Evolutionary conservation across 75 land plant species (phyloP).

Genomic region (Picea glauca): DNA sequence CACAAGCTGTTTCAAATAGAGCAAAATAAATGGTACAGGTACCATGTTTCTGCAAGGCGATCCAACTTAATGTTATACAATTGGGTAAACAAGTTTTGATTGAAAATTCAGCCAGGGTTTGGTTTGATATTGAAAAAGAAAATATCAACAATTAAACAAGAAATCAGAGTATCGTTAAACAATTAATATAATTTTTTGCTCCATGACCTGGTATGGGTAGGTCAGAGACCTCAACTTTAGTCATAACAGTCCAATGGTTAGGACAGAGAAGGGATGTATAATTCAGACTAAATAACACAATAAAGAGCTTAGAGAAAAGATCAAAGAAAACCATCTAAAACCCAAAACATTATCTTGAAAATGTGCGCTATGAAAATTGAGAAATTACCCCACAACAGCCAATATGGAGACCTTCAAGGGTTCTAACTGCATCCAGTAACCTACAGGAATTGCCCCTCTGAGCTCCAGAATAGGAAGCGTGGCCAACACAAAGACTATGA

Average conservation of each 20-base stretch:
- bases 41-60: constrained; percentile 81
- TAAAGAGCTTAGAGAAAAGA: too few relatives aligned
- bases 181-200: too few relatives aligned
- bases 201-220: too few relatives aligned
- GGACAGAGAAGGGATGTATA: too few relatives aligned
- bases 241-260: too few relatives aligned
- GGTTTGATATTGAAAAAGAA: background rate
- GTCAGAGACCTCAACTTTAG: too few relatives aligned
- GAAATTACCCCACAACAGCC: constrained; percentile 69
- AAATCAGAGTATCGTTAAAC: too few relatives aligned
- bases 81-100: background rate
- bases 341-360: too few relatives aligned
- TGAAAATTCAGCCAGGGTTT: background rate
- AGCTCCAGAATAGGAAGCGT: constrained; percentile 95
- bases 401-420: constrained; percentile 60
- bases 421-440: constrained; percentile 91
- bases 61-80: background rate
- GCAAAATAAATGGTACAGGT: constrained; percentile 87
- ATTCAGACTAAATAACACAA: too few relatives aligned
- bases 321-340: too few relatives aligned
- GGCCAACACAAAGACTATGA: constrained; percentile 76
- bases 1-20: constrained; percentile 71
- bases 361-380: too few relatives aligned
- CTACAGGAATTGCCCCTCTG: constrained; percentile 98
- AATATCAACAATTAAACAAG: too few relatives aligned